Base-by-base conservation (phyloP, 805 yeast genomes). In the Cephaloascus albidus region DNA sequence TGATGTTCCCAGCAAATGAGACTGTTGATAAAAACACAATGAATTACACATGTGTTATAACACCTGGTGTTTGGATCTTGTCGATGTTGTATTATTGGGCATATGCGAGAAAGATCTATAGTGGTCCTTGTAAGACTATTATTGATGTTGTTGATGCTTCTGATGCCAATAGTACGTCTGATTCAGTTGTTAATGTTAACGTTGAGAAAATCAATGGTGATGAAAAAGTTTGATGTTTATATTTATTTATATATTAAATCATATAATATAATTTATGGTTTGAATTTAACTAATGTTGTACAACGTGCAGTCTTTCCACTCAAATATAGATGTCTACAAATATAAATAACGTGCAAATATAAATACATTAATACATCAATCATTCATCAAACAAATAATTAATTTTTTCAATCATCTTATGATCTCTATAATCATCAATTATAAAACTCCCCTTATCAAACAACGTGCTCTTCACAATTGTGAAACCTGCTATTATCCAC, bases 1-100 rank as follows among this genome's bases (percentile, higher is more conserved):
- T 49, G 34, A 54, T 57, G 71, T 66, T 70, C 55, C 75, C 76
- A 10, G 58, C 57, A 33, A 40, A 40, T 20, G 49, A 43, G 32
- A 36, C 37, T n/a, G 64, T 63, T 2, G 50, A 50, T 40, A 52
- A 51, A 35, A 50, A 53, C 4, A 50, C 54, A 10, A 61, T 61
- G 68, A 61, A 61, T 40, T 61, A 61, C 39, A 54, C 62, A 10
- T 46, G 53, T 36, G 66, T 60, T 14, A 58, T 61, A 12, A 54
- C 52, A 17, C 54, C 55, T 17, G 60, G 59, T 35, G 58, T 54
- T 23, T 54, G 58, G 58, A 51, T 57, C 26, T 43, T 58, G 17
- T 52, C 61, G 2, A 40, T 51, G 18, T 31, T 42, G 1, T 57
- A 57, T 40, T 58, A 57, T 42, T 45, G 44, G 35, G 46, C 49